A percentile compares a stretch with the other conserved stretches of the same genome.
Evolutionary conservation across 345 rosid genomes (phyloP).

Genomic region (Gossypium anomalum): DNA sequence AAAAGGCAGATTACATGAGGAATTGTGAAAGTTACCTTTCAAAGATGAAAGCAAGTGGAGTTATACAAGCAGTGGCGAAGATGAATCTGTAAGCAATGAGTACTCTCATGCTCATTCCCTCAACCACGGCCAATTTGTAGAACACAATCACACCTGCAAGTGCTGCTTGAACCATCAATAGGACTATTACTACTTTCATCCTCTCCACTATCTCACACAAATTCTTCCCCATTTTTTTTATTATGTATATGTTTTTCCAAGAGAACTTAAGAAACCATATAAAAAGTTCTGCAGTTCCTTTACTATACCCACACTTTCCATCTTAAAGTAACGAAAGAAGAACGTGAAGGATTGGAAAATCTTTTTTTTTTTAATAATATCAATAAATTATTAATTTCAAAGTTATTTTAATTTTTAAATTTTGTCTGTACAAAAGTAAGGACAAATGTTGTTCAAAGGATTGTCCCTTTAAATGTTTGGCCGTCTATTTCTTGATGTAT

Average conservation of each 20-base stretch:
- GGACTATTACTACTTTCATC: background rate
- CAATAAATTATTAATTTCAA: background rate
- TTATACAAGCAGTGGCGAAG: background rate
- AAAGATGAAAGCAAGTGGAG: background rate
- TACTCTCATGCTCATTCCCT: slow-evolving; percentile 11
- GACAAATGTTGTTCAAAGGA: background rate
- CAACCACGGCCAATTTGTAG: background rate
- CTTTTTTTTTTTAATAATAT: background rate
- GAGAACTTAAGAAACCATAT: background rate
- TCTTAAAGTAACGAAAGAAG: background rate
- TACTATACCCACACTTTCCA: background rate
- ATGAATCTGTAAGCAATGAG: slow-evolving; percentile 2
- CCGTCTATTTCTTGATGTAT: background rate
- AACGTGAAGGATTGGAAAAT: background rate
- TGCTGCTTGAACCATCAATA: slow-evolving; percentile 4
- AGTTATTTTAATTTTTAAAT: background rate
- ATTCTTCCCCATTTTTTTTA: background rate
- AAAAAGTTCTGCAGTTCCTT: background rate
- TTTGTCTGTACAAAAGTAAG: background rate
- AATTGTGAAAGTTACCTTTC: background rate
- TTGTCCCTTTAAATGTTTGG: background rate
- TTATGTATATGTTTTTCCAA: background rate
- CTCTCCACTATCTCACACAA: background rate
- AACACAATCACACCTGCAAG: background rate
- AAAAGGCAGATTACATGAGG: no score